phyloP scores from a whole-genome alignment of 768 basidiomycete species.

The Tricholoma saponaceum region DNA sequence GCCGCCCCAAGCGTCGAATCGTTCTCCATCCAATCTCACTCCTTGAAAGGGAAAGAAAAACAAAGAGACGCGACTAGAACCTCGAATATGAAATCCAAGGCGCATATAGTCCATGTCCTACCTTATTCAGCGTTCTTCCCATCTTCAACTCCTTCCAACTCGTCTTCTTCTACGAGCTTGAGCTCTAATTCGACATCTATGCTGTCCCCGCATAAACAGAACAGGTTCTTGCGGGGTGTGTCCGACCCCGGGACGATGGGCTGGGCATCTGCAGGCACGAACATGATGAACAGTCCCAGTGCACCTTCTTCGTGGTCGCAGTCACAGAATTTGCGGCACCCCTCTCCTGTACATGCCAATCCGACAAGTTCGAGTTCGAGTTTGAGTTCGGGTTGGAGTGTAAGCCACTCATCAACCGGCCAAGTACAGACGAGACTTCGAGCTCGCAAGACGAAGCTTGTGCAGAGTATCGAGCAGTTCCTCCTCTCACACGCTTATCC shows the following conservation, averaged over 20 bases:
- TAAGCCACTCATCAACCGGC: too few relatives aligned
- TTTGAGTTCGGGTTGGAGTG: too few relatives aligned
- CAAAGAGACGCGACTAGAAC: background rate
- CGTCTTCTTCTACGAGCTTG: background rate
- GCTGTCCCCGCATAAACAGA: background rate
- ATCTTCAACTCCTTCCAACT: background rate
- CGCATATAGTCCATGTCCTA: conserved; percentile 21
- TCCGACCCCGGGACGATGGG: too few relatives aligned
- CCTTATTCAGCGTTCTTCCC: conserved; percentile 12
- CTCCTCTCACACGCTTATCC: conserved; percentile 32
- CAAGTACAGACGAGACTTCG: background rate
- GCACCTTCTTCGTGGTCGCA: too few relatives aligned
- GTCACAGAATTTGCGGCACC: too few relatives aligned
- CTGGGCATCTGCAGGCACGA: background rate
- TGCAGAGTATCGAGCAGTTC: conserved; percentile 35
- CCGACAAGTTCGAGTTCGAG: too few relatives aligned
- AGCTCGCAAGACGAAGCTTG: conserved; percentile 22
- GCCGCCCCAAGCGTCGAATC: conserved; percentile 6
- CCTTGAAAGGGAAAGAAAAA: background rate
- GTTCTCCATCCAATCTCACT: background rate
- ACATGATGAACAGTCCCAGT: background rate
- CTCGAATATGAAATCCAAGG: background rate
- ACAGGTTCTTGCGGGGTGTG: too few relatives aligned
- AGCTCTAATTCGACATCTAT: background rate
- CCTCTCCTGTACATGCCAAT: too few relatives aligned